Conservation (phyloP, 2,329 filamentous ascomycete genomes). For the Fusarium proliferatum region DNA sequence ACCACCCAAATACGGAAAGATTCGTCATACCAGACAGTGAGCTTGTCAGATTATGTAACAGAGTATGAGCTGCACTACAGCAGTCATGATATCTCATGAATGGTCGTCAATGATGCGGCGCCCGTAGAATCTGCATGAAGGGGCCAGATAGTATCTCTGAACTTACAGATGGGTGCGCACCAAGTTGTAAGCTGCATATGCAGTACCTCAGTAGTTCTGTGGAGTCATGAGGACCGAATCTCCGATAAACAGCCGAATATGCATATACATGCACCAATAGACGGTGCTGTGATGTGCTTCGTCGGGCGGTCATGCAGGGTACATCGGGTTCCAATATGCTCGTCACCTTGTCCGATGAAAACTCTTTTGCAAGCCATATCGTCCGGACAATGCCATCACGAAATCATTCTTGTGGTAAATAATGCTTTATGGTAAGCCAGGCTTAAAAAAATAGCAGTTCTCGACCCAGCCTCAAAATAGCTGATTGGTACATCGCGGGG, state of each 20-base stretch:
- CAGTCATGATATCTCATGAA: background rate
- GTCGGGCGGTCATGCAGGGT: background rate
- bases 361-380: background rate
- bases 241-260: background rate
- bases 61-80: background rate
- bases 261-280: accelerated
- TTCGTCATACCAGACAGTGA: background rate
- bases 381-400: no score
- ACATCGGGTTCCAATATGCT: background rate
- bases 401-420: background rate
- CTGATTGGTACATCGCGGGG: no score
- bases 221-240: no score
- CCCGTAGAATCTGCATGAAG: background rate
- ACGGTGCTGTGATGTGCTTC: accelerated
- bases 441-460: background rate
- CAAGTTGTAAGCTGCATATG: background rate
- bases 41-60: no score
- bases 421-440: background rate
- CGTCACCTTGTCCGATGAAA: accelerated
- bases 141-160: background rate
- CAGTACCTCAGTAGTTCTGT: background rate
- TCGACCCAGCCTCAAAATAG: no score
- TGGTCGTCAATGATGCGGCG: background rate
- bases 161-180: accelerated
- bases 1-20: background rate